A percentile compares a stretch with the other conserved stretches of the same genome.
Conservation (phyloP, 2,329 filamentous ascomycete species). For the Claviceps pazoutovae region DNA sequence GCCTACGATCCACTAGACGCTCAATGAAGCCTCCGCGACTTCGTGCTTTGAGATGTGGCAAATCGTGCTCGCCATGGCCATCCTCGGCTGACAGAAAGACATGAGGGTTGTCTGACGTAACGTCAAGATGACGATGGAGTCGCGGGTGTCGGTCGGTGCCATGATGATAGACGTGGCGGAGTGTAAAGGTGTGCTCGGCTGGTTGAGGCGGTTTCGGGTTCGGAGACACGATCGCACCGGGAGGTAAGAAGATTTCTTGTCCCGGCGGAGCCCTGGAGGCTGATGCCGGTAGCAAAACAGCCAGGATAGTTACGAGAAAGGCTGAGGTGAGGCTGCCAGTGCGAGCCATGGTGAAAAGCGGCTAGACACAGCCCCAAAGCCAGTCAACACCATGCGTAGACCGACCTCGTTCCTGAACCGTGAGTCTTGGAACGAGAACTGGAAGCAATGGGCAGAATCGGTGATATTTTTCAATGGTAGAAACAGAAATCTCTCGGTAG, state of each 20-base stretch:
- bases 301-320: slow-evolving; percentile 53
- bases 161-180: slow-evolving; percentile 88
- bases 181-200: slow-evolving; percentile 46
- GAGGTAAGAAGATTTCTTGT: slow-evolving; percentile 30
- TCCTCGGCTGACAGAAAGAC: slow-evolving; percentile 52
- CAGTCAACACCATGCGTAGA: slow-evolving; percentile 1
- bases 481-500: background rate
- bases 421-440: background rate
- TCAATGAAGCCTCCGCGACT: slow-evolving; percentile 60
- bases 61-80: slow-evolving; percentile 34
- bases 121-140: slow-evolving; percentile 64
- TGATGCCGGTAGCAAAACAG: slow-evolving; percentile 32
- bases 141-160: slow-evolving; percentile 66
- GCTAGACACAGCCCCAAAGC: slow-evolving; percentile 2
- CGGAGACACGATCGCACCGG: slow-evolving; percentile 25
- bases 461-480: background rate
- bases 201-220: slow-evolving; percentile 30
- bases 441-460: background rate
- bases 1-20: slow-evolving; percentile 64
- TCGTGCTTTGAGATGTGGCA: slow-evolving; percentile 43
- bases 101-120: slow-evolving; percentile 35
- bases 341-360: slow-evolving; percentile 22
- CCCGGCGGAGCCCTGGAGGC: slow-evolving; percentile 17
- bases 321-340: slow-evolving; percentile 48
- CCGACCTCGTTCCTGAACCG: background rate